These are phyloP conservation scores for Curvularia eragrostidis DNA, from an alignment of 2,329 filamentous ascomycete species.

Conservation along the genomic window DNA sequence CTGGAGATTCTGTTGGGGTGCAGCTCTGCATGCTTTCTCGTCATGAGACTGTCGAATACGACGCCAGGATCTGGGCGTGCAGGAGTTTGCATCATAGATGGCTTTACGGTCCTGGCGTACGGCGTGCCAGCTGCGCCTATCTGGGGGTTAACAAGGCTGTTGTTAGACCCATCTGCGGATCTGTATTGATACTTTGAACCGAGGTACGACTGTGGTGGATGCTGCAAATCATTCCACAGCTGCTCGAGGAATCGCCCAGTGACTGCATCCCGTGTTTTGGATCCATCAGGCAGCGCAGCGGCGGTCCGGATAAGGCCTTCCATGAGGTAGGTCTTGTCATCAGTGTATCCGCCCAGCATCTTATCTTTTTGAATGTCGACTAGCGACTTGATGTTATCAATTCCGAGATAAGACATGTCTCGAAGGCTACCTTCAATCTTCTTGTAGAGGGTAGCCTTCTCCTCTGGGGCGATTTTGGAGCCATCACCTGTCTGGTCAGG, in stretches of 20 bases:
- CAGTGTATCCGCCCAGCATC: constrained; percentile 59
- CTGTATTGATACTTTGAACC: constrained; percentile 56
- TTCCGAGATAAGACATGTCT: constrained; percentile 44
- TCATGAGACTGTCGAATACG: constrained; percentile 72
- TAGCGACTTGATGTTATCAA: constrained; percentile 48
- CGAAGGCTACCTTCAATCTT: constrained; percentile 43
- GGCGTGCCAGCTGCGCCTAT: constrained; percentile 70
- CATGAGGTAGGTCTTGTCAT: constrained; percentile 70
- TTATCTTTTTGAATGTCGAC: constrained; percentile 46
- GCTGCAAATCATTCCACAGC: constrained; percentile 57
- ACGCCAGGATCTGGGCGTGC: constrained; percentile 69
- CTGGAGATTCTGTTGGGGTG: constrained; percentile 77
- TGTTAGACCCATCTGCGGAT: constrained; percentile 58
- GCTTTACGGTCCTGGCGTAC: constrained; percentile 72
- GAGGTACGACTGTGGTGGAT: constrained; percentile 56
- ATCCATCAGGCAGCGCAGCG: constrained; percentile 51
- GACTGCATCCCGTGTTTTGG: constrained; percentile 48
- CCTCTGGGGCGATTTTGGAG: constrained; percentile 45
- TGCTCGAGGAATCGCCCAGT: constrained; percentile 55
- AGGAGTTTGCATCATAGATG: constrained; percentile 62
- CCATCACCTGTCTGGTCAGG: constrained; percentile 55
- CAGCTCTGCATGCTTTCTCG: constrained; percentile 65
- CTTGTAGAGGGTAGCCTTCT: constrained; percentile 40
- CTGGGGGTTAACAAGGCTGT: constrained; percentile 67
- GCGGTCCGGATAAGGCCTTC: constrained; percentile 62